These are phyloP conservation scores for Cutaneotrichosporon cutaneum DNA, from an alignment of 1,284 basidiomycete species.

Conservation along the genomic window DNA sequence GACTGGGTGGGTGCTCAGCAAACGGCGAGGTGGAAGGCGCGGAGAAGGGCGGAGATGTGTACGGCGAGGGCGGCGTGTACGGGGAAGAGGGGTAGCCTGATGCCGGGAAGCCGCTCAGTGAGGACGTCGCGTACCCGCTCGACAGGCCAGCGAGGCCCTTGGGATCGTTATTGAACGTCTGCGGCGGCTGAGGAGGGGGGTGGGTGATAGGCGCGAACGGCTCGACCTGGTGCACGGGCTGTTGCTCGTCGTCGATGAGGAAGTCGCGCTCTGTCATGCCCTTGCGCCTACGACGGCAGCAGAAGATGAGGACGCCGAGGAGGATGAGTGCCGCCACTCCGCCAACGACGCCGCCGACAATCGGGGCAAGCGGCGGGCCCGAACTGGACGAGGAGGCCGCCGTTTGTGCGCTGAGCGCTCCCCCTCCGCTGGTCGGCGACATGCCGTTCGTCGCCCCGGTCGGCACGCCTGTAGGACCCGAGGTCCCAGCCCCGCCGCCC, in stretches of 20 bases:
- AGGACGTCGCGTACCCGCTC: neutral
- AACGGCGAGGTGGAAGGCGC: neutral
- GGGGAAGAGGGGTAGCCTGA: neutral
- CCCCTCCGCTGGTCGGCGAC: no score
- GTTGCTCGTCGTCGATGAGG: conserved; percentile 1
- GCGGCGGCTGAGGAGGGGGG: neutral
- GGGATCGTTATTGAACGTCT: neutral
- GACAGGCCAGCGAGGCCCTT: neutral
- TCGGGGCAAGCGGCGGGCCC: conserved; percentile 41
- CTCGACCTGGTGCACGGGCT: neutral
- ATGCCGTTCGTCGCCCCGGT: no score
- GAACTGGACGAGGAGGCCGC: neutral
- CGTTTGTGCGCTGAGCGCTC: neutral
- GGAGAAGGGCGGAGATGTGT: neutral
- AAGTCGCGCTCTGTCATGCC: neutral
- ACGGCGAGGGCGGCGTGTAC: neutral
- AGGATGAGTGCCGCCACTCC: conserved; percentile 40
- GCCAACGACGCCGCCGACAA: conserved; percentile 53
- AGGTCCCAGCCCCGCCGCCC: no score
- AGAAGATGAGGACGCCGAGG: conserved; percentile 41
- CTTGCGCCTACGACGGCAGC: conserved; percentile 38
- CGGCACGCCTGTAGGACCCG: no score
- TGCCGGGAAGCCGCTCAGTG: neutral
- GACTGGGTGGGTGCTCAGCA: neutral
- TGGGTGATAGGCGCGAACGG: conserved; percentile 1